These are phyloP conservation scores for Spathaspora girioi DNA, from an alignment of 805 yeast species.

Conservation along the genomic window DNA sequence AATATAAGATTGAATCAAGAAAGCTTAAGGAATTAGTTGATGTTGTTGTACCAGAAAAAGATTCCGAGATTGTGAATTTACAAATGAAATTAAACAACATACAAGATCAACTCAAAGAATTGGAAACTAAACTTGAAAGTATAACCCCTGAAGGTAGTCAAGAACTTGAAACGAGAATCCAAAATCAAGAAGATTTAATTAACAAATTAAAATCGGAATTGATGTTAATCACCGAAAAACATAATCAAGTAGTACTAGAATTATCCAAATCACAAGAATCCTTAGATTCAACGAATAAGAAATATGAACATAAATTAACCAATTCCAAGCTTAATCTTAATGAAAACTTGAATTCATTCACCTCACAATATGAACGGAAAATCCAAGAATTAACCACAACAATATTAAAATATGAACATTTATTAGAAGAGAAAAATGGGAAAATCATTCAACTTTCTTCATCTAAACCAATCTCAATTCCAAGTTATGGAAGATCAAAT, in stretches of 20 bases:
- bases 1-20: slow-evolving; percentile 5
- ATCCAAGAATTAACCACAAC: slow-evolving; percentile 30
- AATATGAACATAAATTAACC: slow-evolving; percentile 19
- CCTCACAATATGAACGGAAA: slow-evolving; percentile 29
- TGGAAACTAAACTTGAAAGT: neutral
- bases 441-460: slow-evolving; percentile 31
- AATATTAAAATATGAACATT: slow-evolving; percentile 28
- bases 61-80: slow-evolving; percentile 17
- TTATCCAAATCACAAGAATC: slow-evolving; percentile 11
- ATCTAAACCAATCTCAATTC: slow-evolving; percentile 37
- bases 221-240: slow-evolving; percentile 15
- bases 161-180: neutral
- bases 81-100: slow-evolving; percentile 12
- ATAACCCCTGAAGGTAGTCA: neutral
- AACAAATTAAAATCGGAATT: slow-evolving; percentile 14
- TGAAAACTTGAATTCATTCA: slow-evolving; percentile 19
- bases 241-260: slow-evolving; percentile 15
- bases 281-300: slow-evolving; percentile 14
- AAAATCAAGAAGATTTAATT: slow-evolving; percentile 1
- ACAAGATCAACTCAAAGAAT: neutral
- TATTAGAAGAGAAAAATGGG: slow-evolving; percentile 35
- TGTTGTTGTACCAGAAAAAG: slow-evolving; percentile 18
- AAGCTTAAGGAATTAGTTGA: slow-evolving; percentile 11
- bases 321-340: slow-evolving; percentile 23
- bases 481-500: slow-evolving; percentile 7